These are phyloP conservation scores for Cokeromyces recurvatus DNA, from an alignment of 371 early-diverging fungal genomes.

Conservation along the genomic window DNA sequence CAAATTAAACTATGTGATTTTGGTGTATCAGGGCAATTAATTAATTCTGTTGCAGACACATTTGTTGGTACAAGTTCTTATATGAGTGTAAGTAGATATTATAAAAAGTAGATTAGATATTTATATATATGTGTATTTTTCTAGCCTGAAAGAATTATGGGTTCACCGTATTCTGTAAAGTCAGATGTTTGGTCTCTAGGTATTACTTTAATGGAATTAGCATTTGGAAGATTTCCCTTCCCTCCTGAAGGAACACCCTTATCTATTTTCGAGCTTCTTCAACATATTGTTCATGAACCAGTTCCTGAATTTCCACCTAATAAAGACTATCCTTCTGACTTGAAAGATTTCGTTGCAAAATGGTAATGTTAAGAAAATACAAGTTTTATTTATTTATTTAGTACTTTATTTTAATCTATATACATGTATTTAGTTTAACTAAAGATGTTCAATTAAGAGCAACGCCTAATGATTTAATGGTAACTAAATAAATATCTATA, in stretches of 20 bases:
- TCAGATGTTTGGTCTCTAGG: constrained; percentile 97
- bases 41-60: constrained; percentile 83
- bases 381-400: not conserved
- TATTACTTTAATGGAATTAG: constrained; percentile 90
- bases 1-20: constrained; percentile 90
- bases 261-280: constrained; percentile 87
- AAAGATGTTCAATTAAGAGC: constrained; percentile 74
- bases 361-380: constrained; percentile 52
- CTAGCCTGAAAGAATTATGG: constrained; percentile 95
- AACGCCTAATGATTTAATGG: constrained; percentile 68
- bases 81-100: constrained; percentile 71
- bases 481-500: constrained; percentile 24
- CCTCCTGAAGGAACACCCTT: constrained; percentile 70
- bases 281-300: constrained; percentile 91
- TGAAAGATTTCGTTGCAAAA: constrained; percentile 72
- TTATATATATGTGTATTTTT: not conserved
- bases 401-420: not conserved
- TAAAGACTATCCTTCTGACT: constrained; percentile 61
- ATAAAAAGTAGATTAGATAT: too few species aligned
- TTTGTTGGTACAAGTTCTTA: constrained; percentile 91
- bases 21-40: constrained; percentile 80
- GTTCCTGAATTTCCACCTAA: constrained; percentile 75
- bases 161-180: constrained; percentile 84
- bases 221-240: constrained; percentile 87
- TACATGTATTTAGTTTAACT: constrained; percentile 49